Conservation (phyloP, 73 alveolate genomes). For the Symbiodinium pilosum region DNA sequence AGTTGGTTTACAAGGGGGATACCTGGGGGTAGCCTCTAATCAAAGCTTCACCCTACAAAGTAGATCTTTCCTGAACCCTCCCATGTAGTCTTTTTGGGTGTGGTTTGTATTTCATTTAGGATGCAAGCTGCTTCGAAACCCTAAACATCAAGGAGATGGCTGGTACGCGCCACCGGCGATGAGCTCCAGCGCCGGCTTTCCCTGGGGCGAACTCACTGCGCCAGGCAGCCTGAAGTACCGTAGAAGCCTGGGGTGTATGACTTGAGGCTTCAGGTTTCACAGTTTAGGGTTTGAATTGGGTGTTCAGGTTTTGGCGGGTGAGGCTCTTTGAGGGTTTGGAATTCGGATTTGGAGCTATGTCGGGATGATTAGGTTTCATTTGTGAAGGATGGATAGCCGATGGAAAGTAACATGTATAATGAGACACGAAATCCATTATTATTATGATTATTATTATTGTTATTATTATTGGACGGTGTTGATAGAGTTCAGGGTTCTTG, state of each 20-base stretch:
- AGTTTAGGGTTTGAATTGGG: too few species aligned
- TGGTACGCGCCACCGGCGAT: slow-evolving; percentile 21
- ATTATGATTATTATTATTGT: too few species aligned
- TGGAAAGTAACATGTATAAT: not conserved
- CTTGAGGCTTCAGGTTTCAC: not conserved
- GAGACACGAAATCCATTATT: not conserved
- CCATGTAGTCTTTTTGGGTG: too few species aligned
- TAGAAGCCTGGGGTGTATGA: not conserved
- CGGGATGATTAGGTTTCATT: not conserved
- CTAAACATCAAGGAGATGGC: not conserved
- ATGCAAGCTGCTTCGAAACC: not conserved
- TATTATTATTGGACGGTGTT: too few species aligned
- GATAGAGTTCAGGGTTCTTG: too few species aligned
- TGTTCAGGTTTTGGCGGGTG: too few species aligned
- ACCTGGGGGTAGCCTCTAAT: too few species aligned
- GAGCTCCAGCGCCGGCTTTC: not conserved
- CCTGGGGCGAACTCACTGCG: slow-evolving; percentile 9
- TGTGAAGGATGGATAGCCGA: not conserved
- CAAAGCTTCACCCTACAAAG: too few species aligned
- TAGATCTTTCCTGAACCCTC: too few species aligned
- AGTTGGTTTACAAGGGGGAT: too few species aligned
- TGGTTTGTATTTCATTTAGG: too few species aligned
- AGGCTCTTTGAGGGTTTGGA: not conserved
- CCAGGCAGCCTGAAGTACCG: not conserved
- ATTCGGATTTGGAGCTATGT: not conserved